Conservation (phyloP, 2,329 filamentous ascomycete species). For the Aphanoascus verrucosus region DNA sequence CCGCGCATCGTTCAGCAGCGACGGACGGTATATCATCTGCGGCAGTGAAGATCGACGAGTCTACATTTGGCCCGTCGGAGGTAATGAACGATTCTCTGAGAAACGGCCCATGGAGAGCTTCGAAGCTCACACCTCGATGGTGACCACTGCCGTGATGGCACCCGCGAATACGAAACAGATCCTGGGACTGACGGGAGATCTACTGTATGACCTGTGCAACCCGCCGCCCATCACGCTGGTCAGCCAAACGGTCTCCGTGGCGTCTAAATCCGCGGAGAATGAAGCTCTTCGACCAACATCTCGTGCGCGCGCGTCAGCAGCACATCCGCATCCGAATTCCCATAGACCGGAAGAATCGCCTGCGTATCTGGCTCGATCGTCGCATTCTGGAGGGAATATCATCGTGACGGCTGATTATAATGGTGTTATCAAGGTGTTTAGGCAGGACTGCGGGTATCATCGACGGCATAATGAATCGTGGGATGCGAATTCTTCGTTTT, state of each 20-base stretch:
- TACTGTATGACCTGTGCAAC: conserved; percentile 93
- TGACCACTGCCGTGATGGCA: conserved; percentile 80
- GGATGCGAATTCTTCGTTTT: conserved; percentile 69
- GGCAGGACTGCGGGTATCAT: conserved; percentile 78
- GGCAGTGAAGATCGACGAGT: conserved; percentile 84
- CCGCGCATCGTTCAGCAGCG: conserved; percentile 76
- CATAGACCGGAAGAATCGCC: conserved; percentile 57
- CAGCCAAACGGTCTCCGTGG: conserved; percentile 56
- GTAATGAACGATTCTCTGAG: conserved; percentile 57
- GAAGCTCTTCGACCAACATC: conserved; percentile 8
- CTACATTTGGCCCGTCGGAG: conserved; percentile 74
- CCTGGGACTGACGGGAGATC: conserved; percentile 71
- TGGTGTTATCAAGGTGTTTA: conserved; percentile 85
- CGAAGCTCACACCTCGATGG: conserved; percentile 77
- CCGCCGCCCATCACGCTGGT: conserved; percentile 78
- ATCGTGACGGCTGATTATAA: conserved; percentile 82
- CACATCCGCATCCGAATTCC: too few relatives aligned
- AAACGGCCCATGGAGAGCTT: conserved; percentile 81
- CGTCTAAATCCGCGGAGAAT: conserved; percentile 39
- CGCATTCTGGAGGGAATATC: conserved; percentile 74
- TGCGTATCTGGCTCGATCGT: conserved; percentile 63
- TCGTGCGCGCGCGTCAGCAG: conserved; percentile 25
- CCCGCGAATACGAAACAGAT: conserved; percentile 67
- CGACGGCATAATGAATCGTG: conserved; percentile 68
- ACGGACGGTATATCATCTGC: conserved; percentile 75